Base-by-base conservation (phyloP, 257 asterid species). In the Solanum paucissectum region DNA sequence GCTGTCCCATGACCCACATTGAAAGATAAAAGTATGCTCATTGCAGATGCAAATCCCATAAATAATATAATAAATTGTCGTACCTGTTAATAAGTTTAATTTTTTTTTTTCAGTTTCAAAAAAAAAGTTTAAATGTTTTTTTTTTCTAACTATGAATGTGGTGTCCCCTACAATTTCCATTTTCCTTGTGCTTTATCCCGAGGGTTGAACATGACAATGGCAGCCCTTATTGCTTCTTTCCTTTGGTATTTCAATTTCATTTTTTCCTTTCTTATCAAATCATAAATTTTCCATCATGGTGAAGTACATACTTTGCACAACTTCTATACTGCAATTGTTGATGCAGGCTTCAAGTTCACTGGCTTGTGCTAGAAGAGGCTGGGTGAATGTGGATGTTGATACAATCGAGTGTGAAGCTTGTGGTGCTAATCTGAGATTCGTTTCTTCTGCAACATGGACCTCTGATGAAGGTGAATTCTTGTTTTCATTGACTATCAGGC, bases 291-390 rank as follows among this genome's bases (percentile, higher is more conserved):
- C 85, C 77, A 82, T 87, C 60, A 10, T 32, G 86, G 34, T 76
- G 60, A 76, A n/a, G 34, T 82, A 27, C 71, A 32, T 81, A 49
- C 44, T 82, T 27, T 82, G 29, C 71, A 49, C 21, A 5, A 82
- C 86, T 75, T 71, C 87, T 64, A 69, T 38, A 84, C 85, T 89
- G 83, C 87, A 75, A 72, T 87, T 77, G 72, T 73, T 90, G 60
- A 83, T 83, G 84, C 93, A 97, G 99, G 97, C 97, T 90, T 97
- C 97, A 87, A 92, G 96, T 89, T 95, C 98, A 42, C 90, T 95
- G 92, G 94, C 98, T 36, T 97, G 99, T 90, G 99, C 99, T 89
- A 92, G 98, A 91, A 97, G 97, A 93, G 99, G 99, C 90, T 97
- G 99, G 99, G 98, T 95, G 86, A 97, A 96, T 91, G 95, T 94